These are phyloP conservation scores for Scorias spongiosa DNA, from an alignment of 2,329 filamentous ascomycete genomes.

Conservation along the genomic window DNA sequence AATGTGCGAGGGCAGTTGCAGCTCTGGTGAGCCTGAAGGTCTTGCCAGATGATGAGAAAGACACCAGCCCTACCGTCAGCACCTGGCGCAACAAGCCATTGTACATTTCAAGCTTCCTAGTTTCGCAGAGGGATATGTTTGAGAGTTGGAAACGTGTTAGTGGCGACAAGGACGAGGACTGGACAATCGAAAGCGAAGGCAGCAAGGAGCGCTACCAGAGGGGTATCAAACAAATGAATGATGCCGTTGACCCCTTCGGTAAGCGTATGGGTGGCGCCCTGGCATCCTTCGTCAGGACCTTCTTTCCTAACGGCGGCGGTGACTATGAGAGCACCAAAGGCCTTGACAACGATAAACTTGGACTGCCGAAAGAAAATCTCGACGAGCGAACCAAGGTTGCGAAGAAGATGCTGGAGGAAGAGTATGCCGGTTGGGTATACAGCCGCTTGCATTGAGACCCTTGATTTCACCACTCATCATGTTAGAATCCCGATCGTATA, in stretches of 20 bases:
- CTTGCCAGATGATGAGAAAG: constrained; percentile 7
- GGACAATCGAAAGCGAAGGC: constrained; percentile 16
- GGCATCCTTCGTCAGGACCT: background rate
- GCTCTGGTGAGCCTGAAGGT: constrained; percentile 21
- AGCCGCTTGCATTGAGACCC: no score
- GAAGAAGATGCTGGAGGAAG: constrained; percentile 2
- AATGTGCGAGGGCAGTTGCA: constrained; percentile 10
- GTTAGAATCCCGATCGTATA: no score
- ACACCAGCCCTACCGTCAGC: no score
- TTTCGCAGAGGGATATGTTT: constrained; percentile 25
- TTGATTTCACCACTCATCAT: no score
- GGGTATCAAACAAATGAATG: constrained; percentile 29
- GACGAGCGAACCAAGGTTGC: constrained; percentile 10
- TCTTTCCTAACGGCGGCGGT: background rate
- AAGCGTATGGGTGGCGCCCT: background rate
- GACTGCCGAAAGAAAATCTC: constrained; percentile 11
- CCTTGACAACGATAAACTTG: constrained; percentile 8
- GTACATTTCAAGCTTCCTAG: constrained; percentile 19
- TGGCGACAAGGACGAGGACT: constrained; percentile 19
- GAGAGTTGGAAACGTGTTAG: constrained; percentile 21
- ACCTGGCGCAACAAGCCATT: constrained; percentile 16
- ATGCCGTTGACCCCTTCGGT: constrained; percentile 7
- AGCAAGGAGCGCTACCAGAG: constrained; percentile 31
- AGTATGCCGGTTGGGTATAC: background rate
- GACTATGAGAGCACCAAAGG: background rate